Percentiles rank a stretch among this genome's conserved stretches.
Evolutionary conservation across 2,329 filamentous ascomycete species (phyloP).

Genomic region (Scolecobasidium constrictum): DNA sequence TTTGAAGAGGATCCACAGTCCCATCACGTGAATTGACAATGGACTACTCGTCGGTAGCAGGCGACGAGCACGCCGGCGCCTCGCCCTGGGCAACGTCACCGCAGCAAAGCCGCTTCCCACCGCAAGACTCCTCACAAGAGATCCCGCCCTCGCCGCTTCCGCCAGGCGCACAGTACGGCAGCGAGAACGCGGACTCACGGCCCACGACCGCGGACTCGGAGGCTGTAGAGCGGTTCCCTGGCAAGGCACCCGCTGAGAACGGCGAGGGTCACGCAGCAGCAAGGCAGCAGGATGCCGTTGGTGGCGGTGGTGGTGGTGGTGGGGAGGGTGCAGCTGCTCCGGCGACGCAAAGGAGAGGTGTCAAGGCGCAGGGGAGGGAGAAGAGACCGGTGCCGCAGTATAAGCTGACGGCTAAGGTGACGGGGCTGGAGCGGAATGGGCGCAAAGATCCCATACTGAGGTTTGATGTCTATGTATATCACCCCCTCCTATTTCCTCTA

Average conservation of each 20-base stretch:
- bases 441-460: slow-evolving; percentile 91
- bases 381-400: slow-evolving; percentile 45
- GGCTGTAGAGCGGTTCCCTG: neutral
- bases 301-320: too few relatives aligned
- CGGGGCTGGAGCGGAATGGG: slow-evolving; percentile 79
- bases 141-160: slow-evolving; percentile 23
- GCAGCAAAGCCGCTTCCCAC: slow-evolving; percentile 38
- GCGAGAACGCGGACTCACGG: slow-evolving; percentile 19
- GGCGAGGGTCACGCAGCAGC: slow-evolving; percentile 10
- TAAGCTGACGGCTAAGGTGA: slow-evolving; percentile 90
- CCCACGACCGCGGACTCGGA: neutral
- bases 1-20: too few relatives aligned
- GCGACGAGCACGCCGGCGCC: slow-evolving; percentile 47
- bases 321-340: slow-evolving; percentile 18
- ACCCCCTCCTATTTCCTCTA: neutral
- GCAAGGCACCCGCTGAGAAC: slow-evolving; percentile 7
- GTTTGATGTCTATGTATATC: slow-evolving; percentile 88
- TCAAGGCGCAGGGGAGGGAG: slow-evolving; percentile 16
- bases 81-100: slow-evolving; percentile 57
- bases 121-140: slow-evolving; percentile 26
- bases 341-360: slow-evolving; percentile 26
- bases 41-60: slow-evolving; percentile 53
- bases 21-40: too few relatives aligned
- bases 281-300: too few relatives aligned
- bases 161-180: slow-evolving; percentile 27